These are phyloP conservation scores for Amanita polypyramis DNA, from an alignment of 768 basidiomycete species.

Conservation along the genomic window DNA sequence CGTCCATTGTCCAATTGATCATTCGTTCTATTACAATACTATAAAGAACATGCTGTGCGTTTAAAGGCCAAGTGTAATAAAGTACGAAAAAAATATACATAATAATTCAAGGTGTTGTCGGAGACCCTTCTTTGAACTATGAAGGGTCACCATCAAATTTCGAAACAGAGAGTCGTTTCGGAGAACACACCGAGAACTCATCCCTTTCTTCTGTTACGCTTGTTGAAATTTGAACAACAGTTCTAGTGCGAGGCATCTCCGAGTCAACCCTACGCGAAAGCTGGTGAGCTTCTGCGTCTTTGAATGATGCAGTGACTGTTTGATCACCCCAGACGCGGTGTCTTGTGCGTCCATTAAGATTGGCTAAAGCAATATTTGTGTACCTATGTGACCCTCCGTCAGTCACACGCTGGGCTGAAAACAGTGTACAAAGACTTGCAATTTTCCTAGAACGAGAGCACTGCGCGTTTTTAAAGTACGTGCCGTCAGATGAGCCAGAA, in stretches of 20 bases:
- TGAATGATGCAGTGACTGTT: neutral
- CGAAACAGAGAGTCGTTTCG: too few species aligned
- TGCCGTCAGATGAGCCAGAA: neutral
- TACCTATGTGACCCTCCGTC: neutral
- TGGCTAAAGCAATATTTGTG: conserved; percentile 6
- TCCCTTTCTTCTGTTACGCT: conserved; percentile 6
- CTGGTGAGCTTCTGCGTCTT: neutral
- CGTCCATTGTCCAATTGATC: too few species aligned
- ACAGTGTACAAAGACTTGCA: neutral
- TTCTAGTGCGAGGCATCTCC: neutral
- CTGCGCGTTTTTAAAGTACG: neutral
- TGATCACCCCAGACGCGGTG: conserved; percentile 5
- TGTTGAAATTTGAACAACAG: neutral
- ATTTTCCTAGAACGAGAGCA: conserved; percentile 6
- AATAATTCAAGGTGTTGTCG: too few species aligned
- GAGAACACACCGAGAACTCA: neutral
- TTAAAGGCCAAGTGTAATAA: too few species aligned
- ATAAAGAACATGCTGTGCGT: too few species aligned
- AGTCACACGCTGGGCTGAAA: neutral
- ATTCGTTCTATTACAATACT: too few species aligned
- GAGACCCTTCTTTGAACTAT: too few species aligned
- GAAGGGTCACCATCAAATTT: too few species aligned
- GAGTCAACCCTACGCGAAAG: neutral
- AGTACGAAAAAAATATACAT: too few species aligned
- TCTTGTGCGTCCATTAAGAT: conserved; percentile 7